These are phyloP conservation scores for Boletus pseudo-olivaceus DNA, from an alignment of 768 basidiomycete genomes.

Conservation along the genomic window DNA sequence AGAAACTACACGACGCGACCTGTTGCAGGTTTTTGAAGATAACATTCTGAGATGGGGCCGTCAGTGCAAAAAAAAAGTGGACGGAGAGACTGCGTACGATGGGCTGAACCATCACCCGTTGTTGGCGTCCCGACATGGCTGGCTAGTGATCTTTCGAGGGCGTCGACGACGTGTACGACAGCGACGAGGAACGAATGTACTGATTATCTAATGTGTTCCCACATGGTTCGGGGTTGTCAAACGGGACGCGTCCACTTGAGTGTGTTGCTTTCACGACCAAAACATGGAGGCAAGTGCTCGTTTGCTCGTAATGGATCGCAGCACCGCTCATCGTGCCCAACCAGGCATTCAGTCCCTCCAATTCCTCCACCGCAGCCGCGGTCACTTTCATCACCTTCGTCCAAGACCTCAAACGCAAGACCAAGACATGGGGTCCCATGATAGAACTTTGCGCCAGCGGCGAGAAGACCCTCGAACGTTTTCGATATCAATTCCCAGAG, in stretches of 20 bases:
- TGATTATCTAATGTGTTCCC: conserved; percentile 25
- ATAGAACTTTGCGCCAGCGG: conserved; percentile 92
- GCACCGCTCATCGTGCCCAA: conserved; percentile 6
- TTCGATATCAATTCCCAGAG: conserved; percentile 93
- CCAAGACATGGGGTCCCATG: conserved; percentile 94
- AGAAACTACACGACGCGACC: conserved; percentile 35
- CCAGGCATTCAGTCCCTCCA: conserved; percentile 69
- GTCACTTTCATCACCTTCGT: conserved; percentile 99
- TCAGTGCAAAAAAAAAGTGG: background rate
- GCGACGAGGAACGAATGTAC: background rate
- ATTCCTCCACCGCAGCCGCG: conserved; percentile 94
- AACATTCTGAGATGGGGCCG: conserved; percentile 61
- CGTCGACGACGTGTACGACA: conserved; percentile 10
- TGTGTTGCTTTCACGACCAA: conserved; percentile 16
- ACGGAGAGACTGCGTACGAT: conserved; percentile 61
- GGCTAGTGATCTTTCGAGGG: conserved; percentile 2
- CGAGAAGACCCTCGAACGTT: conserved; percentile 95
- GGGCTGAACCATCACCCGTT: conserved; percentile 99
- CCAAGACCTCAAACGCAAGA: conserved; percentile 97
- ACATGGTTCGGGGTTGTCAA: conserved; percentile 9
- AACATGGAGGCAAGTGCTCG: conserved; percentile 28
- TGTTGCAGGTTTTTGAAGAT: conserved; percentile 98
- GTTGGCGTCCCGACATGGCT: conserved; percentile 88
- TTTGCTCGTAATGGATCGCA: no score
- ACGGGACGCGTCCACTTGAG: conserved; percentile 17